Evolutionary conservation across 164 flowering plant species (phyloP).

Genomic region (Dillenia suffruticosa): DNA sequence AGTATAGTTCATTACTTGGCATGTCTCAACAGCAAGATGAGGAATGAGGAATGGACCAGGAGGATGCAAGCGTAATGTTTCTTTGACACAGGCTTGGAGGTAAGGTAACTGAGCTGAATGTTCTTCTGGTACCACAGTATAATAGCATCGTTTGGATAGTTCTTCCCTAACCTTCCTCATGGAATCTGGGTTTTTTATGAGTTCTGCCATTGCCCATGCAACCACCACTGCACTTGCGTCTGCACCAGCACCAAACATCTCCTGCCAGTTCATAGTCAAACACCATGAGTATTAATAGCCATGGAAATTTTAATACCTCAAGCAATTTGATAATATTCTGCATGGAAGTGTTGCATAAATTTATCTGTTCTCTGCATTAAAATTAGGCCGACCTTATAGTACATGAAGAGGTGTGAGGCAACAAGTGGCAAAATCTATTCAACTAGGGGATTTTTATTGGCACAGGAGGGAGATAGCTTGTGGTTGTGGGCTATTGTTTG

Average conservation of each 20-base stretch:
- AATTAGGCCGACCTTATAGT: no score
- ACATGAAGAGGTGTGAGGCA: no score
- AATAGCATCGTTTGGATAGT: conserved; percentile 1
- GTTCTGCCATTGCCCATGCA: conserved; percentile 30
- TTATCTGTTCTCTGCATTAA: conserved; percentile 10
- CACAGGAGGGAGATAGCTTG: no score
- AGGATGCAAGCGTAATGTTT: conserved; percentile 23
- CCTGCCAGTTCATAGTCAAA: conserved; percentile 17
- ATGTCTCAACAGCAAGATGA: conserved; percentile 14
- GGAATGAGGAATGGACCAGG: conserved; percentile 23
- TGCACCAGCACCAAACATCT: conserved; percentile 20
- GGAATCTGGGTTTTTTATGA: conserved; percentile 11
- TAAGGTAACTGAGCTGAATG: conserved; percentile 12
- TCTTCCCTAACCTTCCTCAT: conserved; percentile 3
- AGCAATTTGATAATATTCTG: no score
- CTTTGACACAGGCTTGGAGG: conserved; percentile 23
- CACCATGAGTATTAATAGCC: no score
- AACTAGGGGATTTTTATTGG: no score
- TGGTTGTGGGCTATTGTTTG: no score
- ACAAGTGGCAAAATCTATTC: no score
- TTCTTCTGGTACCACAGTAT: conserved; percentile 12
- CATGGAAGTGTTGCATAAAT: conserved; percentile 1
- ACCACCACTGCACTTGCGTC: conserved; percentile 17
- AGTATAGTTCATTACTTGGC: conserved; percentile 19
- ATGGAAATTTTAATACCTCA: no score